Conservation (phyloP, 2,329 filamentous ascomycete genomes). For the Alternaria triticina region DNA sequence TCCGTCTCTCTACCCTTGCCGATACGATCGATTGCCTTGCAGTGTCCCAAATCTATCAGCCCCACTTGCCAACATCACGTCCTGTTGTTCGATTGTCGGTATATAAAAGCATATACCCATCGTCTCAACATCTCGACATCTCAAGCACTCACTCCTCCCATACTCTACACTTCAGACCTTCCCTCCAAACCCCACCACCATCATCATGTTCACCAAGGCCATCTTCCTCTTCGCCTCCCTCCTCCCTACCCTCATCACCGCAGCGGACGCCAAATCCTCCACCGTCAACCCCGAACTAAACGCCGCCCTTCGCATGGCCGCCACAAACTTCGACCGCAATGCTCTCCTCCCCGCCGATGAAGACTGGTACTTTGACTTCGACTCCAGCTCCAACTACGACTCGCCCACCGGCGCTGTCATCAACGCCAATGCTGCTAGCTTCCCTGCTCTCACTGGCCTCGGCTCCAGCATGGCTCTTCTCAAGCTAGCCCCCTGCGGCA, state of each 20-base stretch:
- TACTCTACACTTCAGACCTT: neutral
- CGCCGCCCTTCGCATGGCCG: slow-evolving; percentile 43
- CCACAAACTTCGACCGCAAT: slow-evolving; percentile 56
- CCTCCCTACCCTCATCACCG: slow-evolving; percentile 21
- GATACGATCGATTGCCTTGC: slow-evolving; percentile 3
- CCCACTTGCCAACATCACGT: neutral
- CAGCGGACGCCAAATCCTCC: slow-evolving; percentile 43
- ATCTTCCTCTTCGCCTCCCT: slow-evolving; percentile 15
- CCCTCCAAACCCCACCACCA: neutral
- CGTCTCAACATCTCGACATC: neutral
- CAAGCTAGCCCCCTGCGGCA: slow-evolving; percentile 58
- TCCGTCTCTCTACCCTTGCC: neutral
- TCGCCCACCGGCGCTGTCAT: slow-evolving; percentile 57
- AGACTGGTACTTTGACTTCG: slow-evolving; percentile 60
- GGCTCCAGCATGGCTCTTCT: slow-evolving; percentile 57
- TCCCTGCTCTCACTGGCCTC: slow-evolving; percentile 56
- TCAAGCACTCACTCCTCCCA: neutral
- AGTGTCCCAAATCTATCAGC: neutral
- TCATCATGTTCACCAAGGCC: slow-evolving; percentile 1
- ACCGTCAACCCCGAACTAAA: slow-evolving; percentile 52
- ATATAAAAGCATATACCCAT: slow-evolving; percentile 3
- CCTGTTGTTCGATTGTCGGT: neutral
- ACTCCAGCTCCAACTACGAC: slow-evolving; percentile 52
- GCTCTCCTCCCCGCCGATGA: slow-evolving; percentile 49
- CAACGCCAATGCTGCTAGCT: slow-evolving; percentile 60